phyloP scores from a whole-genome alignment of 306 rosid genomes.

The Hippophae tibetana region DNA sequence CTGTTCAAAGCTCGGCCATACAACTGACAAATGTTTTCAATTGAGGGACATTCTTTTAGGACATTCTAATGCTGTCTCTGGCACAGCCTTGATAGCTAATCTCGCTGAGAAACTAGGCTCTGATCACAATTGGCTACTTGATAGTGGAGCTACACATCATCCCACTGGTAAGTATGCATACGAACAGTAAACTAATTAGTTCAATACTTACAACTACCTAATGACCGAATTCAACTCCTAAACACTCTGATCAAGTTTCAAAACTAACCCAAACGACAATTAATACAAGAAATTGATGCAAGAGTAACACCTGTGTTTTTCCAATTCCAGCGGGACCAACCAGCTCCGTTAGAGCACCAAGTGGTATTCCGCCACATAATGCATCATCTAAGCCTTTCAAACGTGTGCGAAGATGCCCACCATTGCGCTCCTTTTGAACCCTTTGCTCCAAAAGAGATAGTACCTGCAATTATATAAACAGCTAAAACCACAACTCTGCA shows the following conservation, averaged over 20 bases:
- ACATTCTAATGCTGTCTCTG: too few species aligned
- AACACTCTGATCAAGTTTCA: neutral
- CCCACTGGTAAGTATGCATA: too few species aligned
- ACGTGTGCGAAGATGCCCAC: conserved; percentile 76
- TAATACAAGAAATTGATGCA: neutral
- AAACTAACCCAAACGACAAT: neutral
- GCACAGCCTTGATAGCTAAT: too few species aligned
- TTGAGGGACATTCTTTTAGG: too few species aligned
- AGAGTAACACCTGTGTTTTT: conserved; percentile 60
- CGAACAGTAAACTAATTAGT: neutral
- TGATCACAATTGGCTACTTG: too few species aligned
- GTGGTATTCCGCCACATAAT: conserved; percentile 79
- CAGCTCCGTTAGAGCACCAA: conserved; percentile 86
- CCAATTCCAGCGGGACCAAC: conserved; percentile 97
- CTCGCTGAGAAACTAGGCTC: too few species aligned
- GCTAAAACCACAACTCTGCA: conserved; percentile 20
- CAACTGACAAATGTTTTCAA: too few species aligned
- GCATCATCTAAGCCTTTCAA: conserved; percentile 84
- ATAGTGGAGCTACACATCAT: too few species aligned
- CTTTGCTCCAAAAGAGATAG: conserved; percentile 61
- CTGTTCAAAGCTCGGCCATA: too few species aligned
- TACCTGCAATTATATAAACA: conserved; percentile 33
- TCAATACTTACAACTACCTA: neutral
- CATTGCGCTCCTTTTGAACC: conserved; percentile 46
- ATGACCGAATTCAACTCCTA: neutral